These are phyloP conservation scores for Trichoderma harzianum DNA, from an alignment of 2,329 filamentous ascomycete genomes.

Conservation along the genomic window DNA sequence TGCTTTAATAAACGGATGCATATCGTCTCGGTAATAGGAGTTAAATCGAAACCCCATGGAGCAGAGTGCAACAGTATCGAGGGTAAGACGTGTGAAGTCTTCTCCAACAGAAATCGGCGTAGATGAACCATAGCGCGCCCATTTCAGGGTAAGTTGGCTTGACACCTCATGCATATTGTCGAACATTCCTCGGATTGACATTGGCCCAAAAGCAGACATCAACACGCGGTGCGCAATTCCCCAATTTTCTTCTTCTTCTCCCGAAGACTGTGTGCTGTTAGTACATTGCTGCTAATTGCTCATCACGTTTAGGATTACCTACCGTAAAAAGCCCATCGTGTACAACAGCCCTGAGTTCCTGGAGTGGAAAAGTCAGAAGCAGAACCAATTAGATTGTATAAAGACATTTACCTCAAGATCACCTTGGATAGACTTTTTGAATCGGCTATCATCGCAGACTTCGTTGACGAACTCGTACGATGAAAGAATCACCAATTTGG, in stretches of 20 bases:
- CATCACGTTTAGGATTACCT: neutral
- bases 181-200: neutral
- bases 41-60: constrained; percentile 7
- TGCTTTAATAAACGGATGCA: constrained; percentile 4
- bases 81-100: constrained; percentile 4
- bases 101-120: neutral
- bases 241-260: neutral
- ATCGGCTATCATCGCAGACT: neutral
- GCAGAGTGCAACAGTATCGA: constrained; percentile 11
- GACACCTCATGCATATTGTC: neutral
- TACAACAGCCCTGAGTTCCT: neutral
- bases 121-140: constrained; percentile 1
- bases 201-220: neutral
- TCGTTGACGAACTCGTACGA: neutral
- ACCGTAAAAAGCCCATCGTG: neutral
- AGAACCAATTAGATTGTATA: neutral
- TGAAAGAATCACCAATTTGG: neutral
- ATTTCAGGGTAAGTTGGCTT: constrained; percentile 1
- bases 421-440: neutral
- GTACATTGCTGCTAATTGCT: neutral
- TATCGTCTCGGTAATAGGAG: neutral
- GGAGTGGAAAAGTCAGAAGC: neutral
- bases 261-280: neutral
- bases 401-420: neutral
- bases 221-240: neutral